phyloP scores from a whole-genome alignment of 1,284 basidiomycete genomes.

The Irpex sp. region DNA sequence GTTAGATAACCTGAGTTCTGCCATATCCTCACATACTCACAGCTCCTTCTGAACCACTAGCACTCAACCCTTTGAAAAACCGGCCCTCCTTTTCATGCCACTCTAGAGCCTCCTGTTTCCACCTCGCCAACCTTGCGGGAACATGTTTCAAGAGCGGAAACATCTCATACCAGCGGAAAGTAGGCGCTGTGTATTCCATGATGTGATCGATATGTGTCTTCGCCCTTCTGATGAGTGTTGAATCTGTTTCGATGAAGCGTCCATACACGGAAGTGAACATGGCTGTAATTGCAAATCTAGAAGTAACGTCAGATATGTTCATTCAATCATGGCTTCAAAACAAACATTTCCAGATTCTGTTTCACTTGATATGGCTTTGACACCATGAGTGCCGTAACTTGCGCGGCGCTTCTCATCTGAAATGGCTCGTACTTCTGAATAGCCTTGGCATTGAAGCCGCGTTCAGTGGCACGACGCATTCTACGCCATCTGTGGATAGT shows the following conservation, averaged over 20 bases:
- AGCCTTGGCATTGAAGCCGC: neutral
- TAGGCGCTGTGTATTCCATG: neutral
- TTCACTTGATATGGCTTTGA: neutral
- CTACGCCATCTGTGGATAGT: neutral
- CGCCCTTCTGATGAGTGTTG: neutral
- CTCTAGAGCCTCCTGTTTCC: conserved; percentile 8
- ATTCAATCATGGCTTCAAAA: neutral
- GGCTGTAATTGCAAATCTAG: neutral
- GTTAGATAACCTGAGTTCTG: neutral
- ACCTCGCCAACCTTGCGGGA: conserved; percentile 6
- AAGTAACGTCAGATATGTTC: neutral
- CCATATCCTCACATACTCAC: neutral
- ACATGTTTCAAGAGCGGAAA: conserved; percentile 9
- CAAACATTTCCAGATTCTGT: neutral
- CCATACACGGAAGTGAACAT: neutral
- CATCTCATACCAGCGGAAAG: neutral
- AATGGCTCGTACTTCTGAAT: neutral
- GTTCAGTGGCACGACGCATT: neutral
- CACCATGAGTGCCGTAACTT: neutral
- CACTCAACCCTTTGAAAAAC: conserved; percentile 3
- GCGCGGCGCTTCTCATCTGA: neutral
- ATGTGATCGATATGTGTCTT: neutral
- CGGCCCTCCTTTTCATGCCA: conserved; percentile 5
- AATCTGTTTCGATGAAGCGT: neutral
- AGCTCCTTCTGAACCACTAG: neutral